Base-by-base conservation (phyloP, 495 filamentous ascomycete genomes). In the Trichoderma parareesei region DNA sequence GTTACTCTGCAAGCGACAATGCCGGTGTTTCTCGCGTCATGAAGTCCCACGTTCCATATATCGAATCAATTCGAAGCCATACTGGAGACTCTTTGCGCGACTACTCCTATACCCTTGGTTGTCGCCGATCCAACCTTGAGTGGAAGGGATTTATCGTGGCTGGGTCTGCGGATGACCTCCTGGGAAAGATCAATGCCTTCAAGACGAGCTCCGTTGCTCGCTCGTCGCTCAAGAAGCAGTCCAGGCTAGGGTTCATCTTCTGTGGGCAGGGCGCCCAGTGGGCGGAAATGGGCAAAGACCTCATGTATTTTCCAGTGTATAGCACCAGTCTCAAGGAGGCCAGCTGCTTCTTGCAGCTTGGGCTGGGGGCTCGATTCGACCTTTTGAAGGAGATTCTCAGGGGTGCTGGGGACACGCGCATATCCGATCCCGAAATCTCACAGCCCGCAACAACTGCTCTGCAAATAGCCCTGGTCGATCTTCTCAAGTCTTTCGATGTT, bases 391-490 rank as follows among this genome's bases (percentile, higher is more conserved):
- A 72, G 35, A 67, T 74, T 35, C 57, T 20, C 7, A 68, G 67
- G 41, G 60, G 65, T 1, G 65, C 67, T 55, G 55, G 62, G 8
- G 61, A 65, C n/a, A 72, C 72, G 16, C 66, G 64, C 42, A 62
- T 74, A 65, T 68, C 69, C 27, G 66, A 69, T 13, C 69, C 72
- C n/a, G 67, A 69, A 67, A 71, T 76, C 57, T 74, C 74, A 8
- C 78, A 80, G 64, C 69, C 77, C 13, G 65, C 75, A 49, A 82
- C 74, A 64, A 78, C 79, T 3, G 76, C 75, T n/a, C 63, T 84
- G 6, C 80, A 84, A 65, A 71, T 84, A 33, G 79, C 78, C 5
- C 67, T 88, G 8, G 82, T 86, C 0, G 79, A 84, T 35, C 67
- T 88, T 5, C 70, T 87, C 3, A 65, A 65, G 11, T 74, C 73